Base-by-base conservation (phyloP, 495 filamentous ascomycete species). In the Tetracladium setigerum region DNA sequence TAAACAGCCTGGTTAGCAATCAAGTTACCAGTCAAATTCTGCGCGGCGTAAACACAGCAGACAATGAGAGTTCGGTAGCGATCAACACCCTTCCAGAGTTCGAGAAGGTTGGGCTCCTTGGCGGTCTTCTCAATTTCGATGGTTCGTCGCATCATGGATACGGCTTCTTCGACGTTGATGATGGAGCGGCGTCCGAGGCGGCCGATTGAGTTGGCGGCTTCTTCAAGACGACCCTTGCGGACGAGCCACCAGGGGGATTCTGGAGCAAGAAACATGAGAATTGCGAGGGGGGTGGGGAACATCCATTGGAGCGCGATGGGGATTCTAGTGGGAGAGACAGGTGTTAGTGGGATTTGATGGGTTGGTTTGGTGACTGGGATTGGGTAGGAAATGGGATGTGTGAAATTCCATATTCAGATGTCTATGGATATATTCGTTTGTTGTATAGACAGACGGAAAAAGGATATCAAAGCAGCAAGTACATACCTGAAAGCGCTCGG, bases 381-480 rank as follows among this genome's bases (percentile, higher is more conserved):
- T 80, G 8, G 75, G 72, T 43, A 78, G 67, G 38, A 71, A 65
- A 43, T 73, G 57, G 8, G 75, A 79, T 6, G 80, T 79, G 30
- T 76, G 76, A 66, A 77, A 84, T 64, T 76, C 81, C 39, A 83
- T 59, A 0, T 87, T 87, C 62, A 88, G 79, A 45, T 86, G 86
- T 34, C 81, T 84, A 0, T 83, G 86, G 42, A 87, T 57, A 56
- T 84, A 86, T 27, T 76, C 74, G 30, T 89, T 84, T 41, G 82
- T 84, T 34, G 84, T 84, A 49, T 89, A 89, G 2, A 82, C 86
- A 62, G 83, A 79, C 43, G 81, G 82, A 30, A 74, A 63, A 0
- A 83, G 83, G 64, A 86, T 86, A 24, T 88, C 79, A 50, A 84
- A 84, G 83, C 83, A 87, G 6, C 69, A n/a, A n/a, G n/a, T n/a